A percentile compares a stretch with the other conserved stretches of the same genome.
These are phyloP conservation scores for Samsoniella hepiali DNA, from an alignment of 2,329 filamentous ascomycete species.

Conservation along the genomic window DNA sequence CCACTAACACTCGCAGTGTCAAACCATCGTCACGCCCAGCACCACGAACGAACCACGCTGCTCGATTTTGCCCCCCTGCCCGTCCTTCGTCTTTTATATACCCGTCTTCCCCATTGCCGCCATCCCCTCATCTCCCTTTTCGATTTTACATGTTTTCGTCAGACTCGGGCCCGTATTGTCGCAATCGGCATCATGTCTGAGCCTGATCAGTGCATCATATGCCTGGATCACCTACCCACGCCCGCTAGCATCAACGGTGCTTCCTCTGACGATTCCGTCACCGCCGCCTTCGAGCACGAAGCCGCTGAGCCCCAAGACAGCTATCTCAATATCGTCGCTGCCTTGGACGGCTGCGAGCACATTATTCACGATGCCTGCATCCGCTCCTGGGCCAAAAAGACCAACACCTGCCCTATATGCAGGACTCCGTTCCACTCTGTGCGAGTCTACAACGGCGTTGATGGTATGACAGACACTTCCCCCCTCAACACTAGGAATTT, in stretches of 20 bases:
- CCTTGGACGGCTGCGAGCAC: slow-evolving; percentile 78
- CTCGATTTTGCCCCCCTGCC: slow-evolving; percentile 25
- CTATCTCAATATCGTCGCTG: slow-evolving; percentile 49
- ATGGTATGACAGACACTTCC: slow-evolving; percentile 57
- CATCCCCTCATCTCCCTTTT: slow-evolving; percentile 20
- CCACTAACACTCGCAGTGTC: slow-evolving; percentile 5
- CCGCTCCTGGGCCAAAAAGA: slow-evolving; percentile 90
- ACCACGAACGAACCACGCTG: slow-evolving; percentile 18
- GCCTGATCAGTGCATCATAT: slow-evolving; percentile 67
- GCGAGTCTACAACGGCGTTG: slow-evolving; percentile 73
- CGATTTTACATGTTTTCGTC: slow-evolving; percentile 48
- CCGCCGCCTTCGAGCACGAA: slow-evolving; percentile 22
- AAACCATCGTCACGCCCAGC: slow-evolving; percentile 14
- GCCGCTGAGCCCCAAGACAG: slow-evolving; percentile 28
- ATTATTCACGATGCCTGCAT: slow-evolving; percentile 90
- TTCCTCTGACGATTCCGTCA: slow-evolving; percentile 25
- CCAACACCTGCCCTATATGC: slow-evolving; percentile 97
- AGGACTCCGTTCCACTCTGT: slow-evolving; percentile 88
- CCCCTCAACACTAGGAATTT: slow-evolving; percentile 5
- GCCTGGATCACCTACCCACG: slow-evolving; percentile 57
- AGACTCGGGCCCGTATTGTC: slow-evolving; percentile 34
- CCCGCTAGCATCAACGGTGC: slow-evolving; percentile 25
- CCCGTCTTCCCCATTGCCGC: slow-evolving; percentile 19
- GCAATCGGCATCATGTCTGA: slow-evolving; percentile 47
- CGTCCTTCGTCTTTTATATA: slow-evolving; percentile 17